phyloP scores from a whole-genome alignment of 441 rosid species.

The Erodium trifolium region DNA sequence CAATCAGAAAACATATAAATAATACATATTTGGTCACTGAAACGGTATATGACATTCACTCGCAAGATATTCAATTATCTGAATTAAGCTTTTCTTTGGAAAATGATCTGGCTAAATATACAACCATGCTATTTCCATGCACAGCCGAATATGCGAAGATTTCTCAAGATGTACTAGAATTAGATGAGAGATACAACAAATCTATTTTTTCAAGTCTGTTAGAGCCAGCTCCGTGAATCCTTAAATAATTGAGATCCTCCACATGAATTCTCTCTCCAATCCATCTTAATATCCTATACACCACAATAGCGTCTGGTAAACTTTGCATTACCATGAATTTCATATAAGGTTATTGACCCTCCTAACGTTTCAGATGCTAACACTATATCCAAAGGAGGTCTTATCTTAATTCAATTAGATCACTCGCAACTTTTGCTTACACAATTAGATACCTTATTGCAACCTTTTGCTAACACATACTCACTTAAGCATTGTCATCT shows the following conservation, averaged over 20 bases:
- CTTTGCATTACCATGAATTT: no score
- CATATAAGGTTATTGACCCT: no score
- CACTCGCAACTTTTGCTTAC: neutral
- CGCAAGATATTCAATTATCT: neutral
- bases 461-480: neutral
- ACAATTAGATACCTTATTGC: neutral
- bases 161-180: neutral
- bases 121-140: neutral
- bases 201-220: neutral
- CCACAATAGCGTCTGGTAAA: no score
- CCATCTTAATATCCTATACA: no score
- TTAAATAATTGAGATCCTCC: neutral
- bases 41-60: neutral
- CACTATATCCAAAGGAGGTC: neutral
- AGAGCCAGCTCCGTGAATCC: neutral
- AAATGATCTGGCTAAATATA: neutral
- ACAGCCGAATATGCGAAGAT: neutral
- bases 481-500: neutral
- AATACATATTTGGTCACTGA: neutral
- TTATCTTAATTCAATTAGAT: neutral
- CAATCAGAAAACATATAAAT: conserved; percentile 5
- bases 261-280: neutral
- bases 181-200: neutral
- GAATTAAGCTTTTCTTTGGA: neutral
- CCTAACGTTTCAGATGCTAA: neutral